Evolutionary conservation across 768 basidiomycete species (phyloP), one percentile per base, ranked within the genome.

Genomic region (Roridomyces roridus): DNA sequence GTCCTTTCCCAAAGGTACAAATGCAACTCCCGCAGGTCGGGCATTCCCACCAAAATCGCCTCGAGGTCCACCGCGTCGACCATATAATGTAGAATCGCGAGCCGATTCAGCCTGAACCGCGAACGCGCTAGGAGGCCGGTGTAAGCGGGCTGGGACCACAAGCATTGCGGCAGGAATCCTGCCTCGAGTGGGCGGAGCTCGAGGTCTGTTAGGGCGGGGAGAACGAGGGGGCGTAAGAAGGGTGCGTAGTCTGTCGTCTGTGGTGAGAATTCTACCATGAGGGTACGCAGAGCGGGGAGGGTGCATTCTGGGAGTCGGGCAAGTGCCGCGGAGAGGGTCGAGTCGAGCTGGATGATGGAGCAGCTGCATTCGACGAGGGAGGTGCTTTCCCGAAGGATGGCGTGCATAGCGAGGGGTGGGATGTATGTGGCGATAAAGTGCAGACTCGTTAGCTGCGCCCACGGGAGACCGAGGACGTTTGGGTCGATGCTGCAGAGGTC

Each of bases 341-440:
- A 56, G 55, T 63, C 53, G 37, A 58, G 44, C 47, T 59, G 44
- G 45, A 63, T 55, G 49, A 63, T 55, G 36, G 61, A 63, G 57
- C 49, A 51, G 47, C 61, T 63, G 57, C 61, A 63, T 23, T 63
- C 61, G 35, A 50, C 31, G 17, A 63, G 53, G 28, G 53, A 50
- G 15, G 15, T 23, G 44, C 57, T 54, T 20, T 54, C 48, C 42
- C 53, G 57, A 49, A 63, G 57, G 31, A 63, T 57, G 12, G 56
- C 49, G 35, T 59, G 61, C 44, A 63, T 59, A n/a, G 56, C 46
- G 18, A 63, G 57, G 8, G 61, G 57, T 20, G 57, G 57, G 35
- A 63, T 63, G 39, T 63, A 63, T 2, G 61, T 63, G 20, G 61
- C 61, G 24, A 63, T 63, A 31, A 63, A 59, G 34, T 63, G 61